Conservation (phyloP, 352 stramenopile species). For the Pythium vanterpoolii region DNA sequence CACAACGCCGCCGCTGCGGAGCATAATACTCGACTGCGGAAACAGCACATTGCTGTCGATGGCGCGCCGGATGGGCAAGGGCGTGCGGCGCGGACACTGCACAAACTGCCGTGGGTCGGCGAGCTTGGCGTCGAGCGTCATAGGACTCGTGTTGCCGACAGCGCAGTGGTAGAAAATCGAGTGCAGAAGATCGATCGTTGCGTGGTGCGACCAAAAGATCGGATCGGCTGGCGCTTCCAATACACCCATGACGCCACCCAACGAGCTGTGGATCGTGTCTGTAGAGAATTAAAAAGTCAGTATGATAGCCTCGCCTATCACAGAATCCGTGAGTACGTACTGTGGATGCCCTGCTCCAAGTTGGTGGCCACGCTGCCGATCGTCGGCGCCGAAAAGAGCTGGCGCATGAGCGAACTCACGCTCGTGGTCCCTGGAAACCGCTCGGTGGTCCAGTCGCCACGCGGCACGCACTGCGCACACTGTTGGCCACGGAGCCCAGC, state of each 20-base stretch:
- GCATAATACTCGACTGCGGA: slow-evolving; percentile 48
- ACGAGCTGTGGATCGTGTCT: slow-evolving; percentile 81
- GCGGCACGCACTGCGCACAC: slow-evolving; percentile 69
- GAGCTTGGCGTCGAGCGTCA: slow-evolving; percentile 55
- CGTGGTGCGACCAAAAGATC: slow-evolving; percentile 88
- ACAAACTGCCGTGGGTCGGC: slow-evolving; percentile 58
- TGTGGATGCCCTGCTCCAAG: slow-evolving; percentile 73
- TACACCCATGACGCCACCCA: slow-evolving; percentile 63
- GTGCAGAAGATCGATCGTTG: slow-evolving; percentile 79
- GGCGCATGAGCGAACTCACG: slow-evolving; percentile 69
- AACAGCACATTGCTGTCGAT: slow-evolving; percentile 52
- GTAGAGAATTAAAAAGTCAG: slow-evolving; percentile 3
- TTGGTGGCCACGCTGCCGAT: slow-evolving; percentile 63
- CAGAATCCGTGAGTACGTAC: slow-evolving; percentile 31
- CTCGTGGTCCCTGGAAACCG: slow-evolving; percentile 63
- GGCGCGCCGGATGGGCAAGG: slow-evolving; percentile 25
- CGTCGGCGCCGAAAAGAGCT: slow-evolving; percentile 65
- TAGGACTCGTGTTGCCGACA: slow-evolving; percentile 52
- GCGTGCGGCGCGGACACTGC: slow-evolving; percentile 41
- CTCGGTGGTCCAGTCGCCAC: slow-evolving; percentile 51
- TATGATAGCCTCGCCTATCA: neutral
- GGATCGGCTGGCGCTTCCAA: slow-evolving; percentile 76
- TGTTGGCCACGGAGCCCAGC: slow-evolving; percentile 30
- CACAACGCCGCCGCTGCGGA: slow-evolving; percentile 49
- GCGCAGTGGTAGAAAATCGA: slow-evolving; percentile 84